Evolutionary conservation across 768 basidiomycete genomes (phyloP).

Genomic region (Suillus brevipes): DNA sequence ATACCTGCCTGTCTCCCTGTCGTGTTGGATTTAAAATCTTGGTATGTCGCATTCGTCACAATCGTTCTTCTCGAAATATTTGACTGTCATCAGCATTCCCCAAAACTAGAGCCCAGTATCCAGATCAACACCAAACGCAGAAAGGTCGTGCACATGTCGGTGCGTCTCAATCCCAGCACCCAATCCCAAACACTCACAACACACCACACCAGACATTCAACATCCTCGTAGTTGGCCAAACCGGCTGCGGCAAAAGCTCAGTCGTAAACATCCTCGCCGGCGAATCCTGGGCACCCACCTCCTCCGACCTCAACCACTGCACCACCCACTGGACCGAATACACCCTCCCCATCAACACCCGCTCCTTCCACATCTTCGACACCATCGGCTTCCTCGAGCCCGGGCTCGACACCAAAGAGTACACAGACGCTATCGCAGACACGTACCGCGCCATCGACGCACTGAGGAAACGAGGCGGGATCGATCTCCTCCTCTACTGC

Average conservation of each 20-base stretch:
- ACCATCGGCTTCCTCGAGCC: constrained; percentile 35
- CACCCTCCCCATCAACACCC: constrained; percentile 5
- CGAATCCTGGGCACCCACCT: constrained; percentile 27
- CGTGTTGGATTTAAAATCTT: neutral
- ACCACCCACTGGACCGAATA: constrained; percentile 32
- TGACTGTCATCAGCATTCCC: too few relatives aligned
- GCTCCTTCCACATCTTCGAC: constrained; percentile 32
- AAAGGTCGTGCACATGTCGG: neutral
- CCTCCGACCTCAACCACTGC: constrained; percentile 30
- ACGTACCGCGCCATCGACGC: constrained; percentile 35
- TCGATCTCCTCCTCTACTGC: constrained; percentile 42
- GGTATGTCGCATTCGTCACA: neutral
- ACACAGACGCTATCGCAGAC: constrained; percentile 26
- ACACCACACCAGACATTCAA: neutral
- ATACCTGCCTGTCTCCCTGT: too few relatives aligned
- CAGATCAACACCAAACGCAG: neutral
- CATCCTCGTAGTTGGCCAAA: constrained; percentile 29
- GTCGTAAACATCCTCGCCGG: constrained; percentile 32
- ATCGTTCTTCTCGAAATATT: neutral
- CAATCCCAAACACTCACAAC: too few relatives aligned
- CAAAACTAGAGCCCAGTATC: neutral
- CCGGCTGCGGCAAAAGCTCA: constrained; percentile 33
- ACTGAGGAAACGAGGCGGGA: constrained; percentile 29
- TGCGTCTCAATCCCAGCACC: neutral
- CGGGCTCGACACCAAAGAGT: constrained; percentile 13